Base-by-base conservation (phyloP, 1,139 yeast species). In the Lodderomyces parapsilosis region DNA sequence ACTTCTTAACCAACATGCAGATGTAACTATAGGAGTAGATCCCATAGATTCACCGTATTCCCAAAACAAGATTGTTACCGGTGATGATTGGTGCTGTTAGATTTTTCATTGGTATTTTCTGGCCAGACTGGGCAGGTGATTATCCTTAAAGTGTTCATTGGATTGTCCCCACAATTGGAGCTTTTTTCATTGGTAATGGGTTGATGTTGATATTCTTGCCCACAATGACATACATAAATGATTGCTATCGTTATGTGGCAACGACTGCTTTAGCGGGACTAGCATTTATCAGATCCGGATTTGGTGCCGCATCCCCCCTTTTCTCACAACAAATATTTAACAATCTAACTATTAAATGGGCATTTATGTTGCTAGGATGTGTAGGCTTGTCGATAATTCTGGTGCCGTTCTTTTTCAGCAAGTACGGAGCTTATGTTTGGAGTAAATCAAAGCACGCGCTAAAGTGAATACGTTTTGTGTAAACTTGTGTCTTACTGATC, bases 221-320 rank as follows among this genome's bases (percentile, higher is more conserved):
- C 7, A 78, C 89, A 44, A 66, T 88, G 55, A 86, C 83, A 59
- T 89, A 88, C 62, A 75, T 89, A 55, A 81, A 89, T 54, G 96
- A 89, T 60, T 71, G 86, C 27, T 89, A 88, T 59, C 69, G 86
- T 49, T 59, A 80, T 45, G 81, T 83, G 56, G 94, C 96, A 2
- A 96, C 96, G 11, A 85, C 95, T 18, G 96, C 96, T 1, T 70
- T 90, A 52, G 96, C 96, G 4, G 96, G 84, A 9, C 87, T 87
- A 59, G 81, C 96, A 0, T 81, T 89, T 55, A 60, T 83, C 51
- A 77, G 89, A 71, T 80, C 87, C 2, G 64, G 71, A 14, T 74
- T 75, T 57, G 80, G 79, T 36, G 80, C 76, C 40, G 73, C 68
- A 6, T 68, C 74, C 59, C 74, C 80, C 30, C 70, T 75, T 46